Evolutionary conservation across 2,329 filamentous ascomycete genomes (phyloP).

Genomic region (Sporothrix protearum): DNA sequence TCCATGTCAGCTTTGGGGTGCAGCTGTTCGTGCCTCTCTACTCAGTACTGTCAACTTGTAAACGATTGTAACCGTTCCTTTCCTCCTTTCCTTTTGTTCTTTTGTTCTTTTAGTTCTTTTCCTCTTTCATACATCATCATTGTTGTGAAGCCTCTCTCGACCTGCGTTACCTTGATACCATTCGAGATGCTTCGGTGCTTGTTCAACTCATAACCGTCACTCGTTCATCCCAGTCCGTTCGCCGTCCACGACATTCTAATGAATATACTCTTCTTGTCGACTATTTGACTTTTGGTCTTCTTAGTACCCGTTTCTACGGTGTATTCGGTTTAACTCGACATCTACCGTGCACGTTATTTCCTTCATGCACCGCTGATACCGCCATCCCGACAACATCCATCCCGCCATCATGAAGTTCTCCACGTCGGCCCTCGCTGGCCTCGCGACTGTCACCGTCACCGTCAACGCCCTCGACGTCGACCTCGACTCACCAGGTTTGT

Average conservation of each 20-base stretch:
- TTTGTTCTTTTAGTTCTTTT: background rate
- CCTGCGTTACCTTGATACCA: background rate
- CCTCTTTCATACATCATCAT: background rate
- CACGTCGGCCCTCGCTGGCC: background rate
- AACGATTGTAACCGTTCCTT: background rate
- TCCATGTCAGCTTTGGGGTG: background rate
- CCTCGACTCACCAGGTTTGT: constrained; percentile 22
- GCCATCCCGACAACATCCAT: no score
- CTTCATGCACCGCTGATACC: no score
- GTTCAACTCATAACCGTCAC: constrained; percentile 14
- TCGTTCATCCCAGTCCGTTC: background rate
- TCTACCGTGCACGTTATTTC: background rate
- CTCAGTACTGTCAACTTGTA: background rate
- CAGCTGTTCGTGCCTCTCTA: background rate
- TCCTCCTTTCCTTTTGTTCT: background rate
- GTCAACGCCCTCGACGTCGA: constrained; percentile 25
- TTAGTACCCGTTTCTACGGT: background rate
- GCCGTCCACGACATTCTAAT: background rate
- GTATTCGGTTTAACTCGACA: background rate
- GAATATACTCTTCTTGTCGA: background rate
- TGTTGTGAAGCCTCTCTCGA: constrained; percentile 6
- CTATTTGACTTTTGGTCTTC: background rate
- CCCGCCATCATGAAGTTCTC: constrained; percentile 20
- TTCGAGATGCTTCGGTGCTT: constrained; percentile 12
- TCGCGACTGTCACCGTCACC: background rate